A percentile compares a stretch with the other conserved stretches of the same genome.
These are phyloP conservation scores for Grosmannia huntii DNA, from an alignment of 2,329 filamentous ascomycete species.

Conservation along the genomic window DNA sequence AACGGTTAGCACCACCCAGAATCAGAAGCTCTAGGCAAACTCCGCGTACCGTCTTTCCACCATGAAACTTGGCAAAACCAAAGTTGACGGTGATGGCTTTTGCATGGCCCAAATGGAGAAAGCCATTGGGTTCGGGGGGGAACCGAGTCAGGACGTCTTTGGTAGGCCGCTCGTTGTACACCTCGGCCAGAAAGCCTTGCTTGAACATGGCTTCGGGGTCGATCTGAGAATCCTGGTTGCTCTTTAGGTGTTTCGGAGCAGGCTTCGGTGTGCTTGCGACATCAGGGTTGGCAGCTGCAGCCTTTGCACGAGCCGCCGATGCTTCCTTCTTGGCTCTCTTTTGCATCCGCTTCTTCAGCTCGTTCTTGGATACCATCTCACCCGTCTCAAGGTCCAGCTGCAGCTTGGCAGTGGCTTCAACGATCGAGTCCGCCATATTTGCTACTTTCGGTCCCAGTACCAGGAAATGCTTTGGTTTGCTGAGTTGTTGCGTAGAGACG, in stretches of 20 bases:
- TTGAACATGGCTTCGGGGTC: conserved; percentile 64
- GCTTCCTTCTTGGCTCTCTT: conserved; percentile 27
- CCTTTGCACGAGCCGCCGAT: conserved; percentile 22
- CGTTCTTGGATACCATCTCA: conserved; percentile 52
- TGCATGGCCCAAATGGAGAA: conserved; percentile 82
- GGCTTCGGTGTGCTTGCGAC: conserved; percentile 16
- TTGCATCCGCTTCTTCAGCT: conserved; percentile 47
- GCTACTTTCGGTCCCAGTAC: background rate
- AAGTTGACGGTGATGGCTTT: conserved; percentile 97
- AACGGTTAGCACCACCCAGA: conserved; percentile 1
- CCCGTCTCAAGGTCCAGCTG: conserved; percentile 50
- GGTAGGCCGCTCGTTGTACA: conserved; percentile 54
- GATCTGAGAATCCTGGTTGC: conserved; percentile 35
- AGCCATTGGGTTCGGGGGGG: conserved; percentile 84
- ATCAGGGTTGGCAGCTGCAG: conserved; percentile 20
- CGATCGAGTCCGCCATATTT: conserved; percentile 33
- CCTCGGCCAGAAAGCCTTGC: conserved; percentile 60
- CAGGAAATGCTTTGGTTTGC: background rate
- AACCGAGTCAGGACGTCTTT: conserved; percentile 58
- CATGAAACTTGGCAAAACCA: conserved; percentile 77
- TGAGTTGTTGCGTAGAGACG: background rate
- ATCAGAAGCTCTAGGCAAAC: background rate
- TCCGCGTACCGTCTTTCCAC: conserved; percentile 38
- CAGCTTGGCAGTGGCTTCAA: conserved; percentile 41
- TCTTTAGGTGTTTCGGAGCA: conserved; percentile 10